Base-by-base conservation (phyloP, 768 basidiomycete species). In the Russula sp. region DNA sequence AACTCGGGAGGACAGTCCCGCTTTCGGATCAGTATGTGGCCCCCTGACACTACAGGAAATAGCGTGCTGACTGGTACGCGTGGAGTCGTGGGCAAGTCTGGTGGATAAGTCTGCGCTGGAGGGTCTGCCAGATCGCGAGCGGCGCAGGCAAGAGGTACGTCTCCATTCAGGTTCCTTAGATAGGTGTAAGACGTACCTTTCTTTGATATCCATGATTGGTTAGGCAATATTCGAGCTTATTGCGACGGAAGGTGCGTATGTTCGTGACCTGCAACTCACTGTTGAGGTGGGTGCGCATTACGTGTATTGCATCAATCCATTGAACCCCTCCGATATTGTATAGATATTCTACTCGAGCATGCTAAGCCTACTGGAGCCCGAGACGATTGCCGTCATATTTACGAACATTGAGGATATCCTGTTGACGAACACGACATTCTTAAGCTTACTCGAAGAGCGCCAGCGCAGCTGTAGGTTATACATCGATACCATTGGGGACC, bases 161-260 rank as follows among this genome's bases (percentile, higher is more conserved):
- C 42, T 49, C 8, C 37, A 18, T 45, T 35, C 31, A 11, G 2
- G 11, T 31, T 31, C 8, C 9, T 40, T 40, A 13, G 4, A 8
- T 37, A 9, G 13, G 18, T 13, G 18, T 14, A 42, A 8, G 9
- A 20, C 34, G 1, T 47, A 20, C 45, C 2, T 20, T 51, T 22
- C 18, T 37, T 27, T 47, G 16, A 55, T 47, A 2, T 37, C 11
- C 39, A 5, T 54, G 31, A 45, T 7, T n/a, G 14, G 39, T 2
- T 66, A 89, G 86, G 88, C 91, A 0, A 96, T 97, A 56, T 98
- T 98, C 68, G 96, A 99, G 75, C 80, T 98, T 57, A 96, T 98
- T 68, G 81, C 82, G 6, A 98, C 96, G 0, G 96, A 99, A 73
- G 81, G 79, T 8, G 84, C 89, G 0, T 99, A 97, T 70, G 93